These are phyloP conservation scores for Acorus gramineus DNA, from an alignment of 106 monocot genomes.

Conservation along the genomic window DNA sequence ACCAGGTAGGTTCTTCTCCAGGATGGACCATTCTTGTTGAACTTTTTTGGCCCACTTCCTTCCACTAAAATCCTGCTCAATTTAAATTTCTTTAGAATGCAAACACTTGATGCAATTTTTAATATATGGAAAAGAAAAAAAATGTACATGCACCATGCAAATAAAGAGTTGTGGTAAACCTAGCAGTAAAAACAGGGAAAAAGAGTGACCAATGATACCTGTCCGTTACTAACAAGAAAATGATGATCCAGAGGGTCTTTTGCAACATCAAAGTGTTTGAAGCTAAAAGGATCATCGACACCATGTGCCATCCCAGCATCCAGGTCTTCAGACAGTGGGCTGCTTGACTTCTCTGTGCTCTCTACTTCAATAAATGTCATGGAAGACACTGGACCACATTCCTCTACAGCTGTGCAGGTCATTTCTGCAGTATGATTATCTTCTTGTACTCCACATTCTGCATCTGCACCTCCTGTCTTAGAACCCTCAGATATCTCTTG, in stretches of 20 bases:
- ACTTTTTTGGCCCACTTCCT: conserved; percentile 90
- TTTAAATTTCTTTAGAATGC: background rate
- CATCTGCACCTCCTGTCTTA: conserved; percentile 6
- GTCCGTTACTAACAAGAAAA: conserved; percentile 37
- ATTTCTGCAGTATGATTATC: conserved; percentile 10
- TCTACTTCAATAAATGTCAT: conserved; percentile 11
- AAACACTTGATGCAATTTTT: background rate
- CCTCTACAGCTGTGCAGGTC: conserved; percentile 8
- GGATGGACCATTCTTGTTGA: conserved; percentile 91
- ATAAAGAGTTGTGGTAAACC: background rate
- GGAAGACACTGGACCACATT: background rate
- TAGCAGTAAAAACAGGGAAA: background rate
- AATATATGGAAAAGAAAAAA: too few species aligned
- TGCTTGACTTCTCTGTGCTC: background rate
- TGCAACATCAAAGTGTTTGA: conserved; percentile 82
- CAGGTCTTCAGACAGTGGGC: conserved; percentile 7
- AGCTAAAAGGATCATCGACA: conserved; percentile 16
- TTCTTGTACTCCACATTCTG: conserved; percentile 7
- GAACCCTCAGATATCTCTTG: conserved; percentile 13
- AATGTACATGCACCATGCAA: background rate
- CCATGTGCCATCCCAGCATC: conserved; percentile 12
- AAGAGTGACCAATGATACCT: conserved; percentile 31
- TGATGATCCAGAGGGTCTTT: conserved; percentile 66
- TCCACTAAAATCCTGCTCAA: conserved; percentile 35
- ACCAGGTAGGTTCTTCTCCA: conserved; percentile 89